A percentile compares a stretch with the other conserved stretches of the same genome.
Evolutionary conservation across 768 basidiomycete genomes (phyloP).

Genomic region (Baorangia bicolor): DNA sequence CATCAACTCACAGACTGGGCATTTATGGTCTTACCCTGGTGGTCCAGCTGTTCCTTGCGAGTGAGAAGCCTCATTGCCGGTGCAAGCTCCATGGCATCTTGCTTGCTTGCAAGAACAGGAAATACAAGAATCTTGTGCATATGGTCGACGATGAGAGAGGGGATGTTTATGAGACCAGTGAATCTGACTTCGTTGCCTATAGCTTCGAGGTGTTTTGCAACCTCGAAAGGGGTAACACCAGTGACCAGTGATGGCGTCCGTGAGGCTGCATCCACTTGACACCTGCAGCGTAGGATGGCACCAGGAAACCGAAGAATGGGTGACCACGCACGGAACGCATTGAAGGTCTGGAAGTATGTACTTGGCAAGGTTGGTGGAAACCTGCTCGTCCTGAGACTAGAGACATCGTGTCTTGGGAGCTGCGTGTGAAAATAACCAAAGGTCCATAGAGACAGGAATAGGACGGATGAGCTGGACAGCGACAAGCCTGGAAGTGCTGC

Average conservation of each 20-base stretch:
- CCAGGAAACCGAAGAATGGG: slow-evolving; percentile 36
- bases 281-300: slow-evolving; percentile 34
- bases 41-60: slow-evolving; percentile 27
- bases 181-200: slow-evolving; percentile 39
- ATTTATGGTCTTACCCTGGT: slow-evolving; percentile 33
- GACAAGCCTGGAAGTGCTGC: too few relatives aligned
- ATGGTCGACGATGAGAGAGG: slow-evolving; percentile 40
- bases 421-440: too few relatives aligned
- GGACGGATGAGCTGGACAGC: too few relatives aligned
- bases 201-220: slow-evolving; percentile 38
- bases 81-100: slow-evolving; percentile 21
- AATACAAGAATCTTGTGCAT: slow-evolving; percentile 44
- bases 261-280: slow-evolving; percentile 35
- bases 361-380: slow-evolving; percentile 41
- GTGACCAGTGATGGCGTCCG: slow-evolving; percentile 46
- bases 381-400: too few relatives aligned
- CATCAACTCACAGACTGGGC: slow-evolving; percentile 27
- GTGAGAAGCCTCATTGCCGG: slow-evolving; percentile 20
- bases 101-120: slow-evolving; percentile 34
- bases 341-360: slow-evolving; percentile 40
- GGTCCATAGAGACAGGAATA: too few relatives aligned
- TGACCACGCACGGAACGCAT: slow-evolving; percentile 45
- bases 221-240: slow-evolving; percentile 45
- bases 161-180: slow-evolving; percentile 43
- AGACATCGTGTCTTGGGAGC: too few relatives aligned